Conservation (phyloP, 495 filamentous ascomycete genomes). For the Alectoria sarmentosa region DNA sequence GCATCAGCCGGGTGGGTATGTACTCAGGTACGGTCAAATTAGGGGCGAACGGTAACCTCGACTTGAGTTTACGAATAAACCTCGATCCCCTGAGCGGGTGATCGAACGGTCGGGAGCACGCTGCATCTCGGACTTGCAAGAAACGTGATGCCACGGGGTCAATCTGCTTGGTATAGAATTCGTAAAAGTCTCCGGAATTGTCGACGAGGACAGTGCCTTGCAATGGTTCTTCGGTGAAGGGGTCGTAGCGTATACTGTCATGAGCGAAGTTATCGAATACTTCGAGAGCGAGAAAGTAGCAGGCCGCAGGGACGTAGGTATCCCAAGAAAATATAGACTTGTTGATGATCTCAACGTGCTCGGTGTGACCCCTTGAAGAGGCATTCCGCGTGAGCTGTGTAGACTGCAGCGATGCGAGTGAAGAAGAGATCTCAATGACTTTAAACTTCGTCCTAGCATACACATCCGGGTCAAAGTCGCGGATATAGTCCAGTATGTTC, state of each 20-base stretch:
- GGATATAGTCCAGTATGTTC: conserved; percentile 96
- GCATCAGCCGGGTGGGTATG: conserved; percentile 88
- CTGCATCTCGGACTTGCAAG: conserved; percentile 65
- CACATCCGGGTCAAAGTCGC: conserved; percentile 78
- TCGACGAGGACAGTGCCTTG: conserved; percentile 88
- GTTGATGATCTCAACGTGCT: conserved; percentile 90
- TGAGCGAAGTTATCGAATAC: conserved; percentile 99
- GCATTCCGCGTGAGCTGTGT: conserved; percentile 58
- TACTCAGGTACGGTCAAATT: conserved; percentile 81
- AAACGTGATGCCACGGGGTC: conserved; percentile 81
- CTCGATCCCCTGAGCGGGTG: conserved; percentile 49
- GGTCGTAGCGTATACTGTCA: conserved; percentile 85
- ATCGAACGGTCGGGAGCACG: conserved; percentile 47
- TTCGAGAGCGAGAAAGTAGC: conserved; percentile 96
- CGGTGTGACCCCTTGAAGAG: conserved; percentile 62
- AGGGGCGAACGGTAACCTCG: conserved; percentile 56
- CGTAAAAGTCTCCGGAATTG: conserved; percentile 78
- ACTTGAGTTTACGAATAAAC: conserved; percentile 50
- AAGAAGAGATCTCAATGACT: conserved; percentile 87
- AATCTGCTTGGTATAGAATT: conserved; percentile 73
- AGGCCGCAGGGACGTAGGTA: conserved; percentile 74
- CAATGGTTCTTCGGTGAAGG: conserved; percentile 61
- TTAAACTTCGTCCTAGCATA: conserved; percentile 91
- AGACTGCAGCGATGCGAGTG: conserved; percentile 70
- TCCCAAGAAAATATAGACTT: conserved; percentile 92